Conservation (phyloP, 2,329 filamentous ascomycete genomes). For the Cladosporium cucumerinum region DNA sequence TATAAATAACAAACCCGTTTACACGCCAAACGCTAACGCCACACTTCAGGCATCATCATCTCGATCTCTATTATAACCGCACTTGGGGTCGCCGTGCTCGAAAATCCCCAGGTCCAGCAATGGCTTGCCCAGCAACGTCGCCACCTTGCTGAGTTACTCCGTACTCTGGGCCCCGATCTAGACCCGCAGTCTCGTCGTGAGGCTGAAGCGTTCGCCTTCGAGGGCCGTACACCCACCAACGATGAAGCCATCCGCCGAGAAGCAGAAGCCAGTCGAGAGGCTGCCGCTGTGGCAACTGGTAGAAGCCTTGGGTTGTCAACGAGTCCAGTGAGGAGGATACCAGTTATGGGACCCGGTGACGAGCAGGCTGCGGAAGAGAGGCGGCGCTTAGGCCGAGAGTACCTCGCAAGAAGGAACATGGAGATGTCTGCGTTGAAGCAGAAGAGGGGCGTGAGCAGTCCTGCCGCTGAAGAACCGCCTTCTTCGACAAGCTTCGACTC, state of each 20-base stretch:
- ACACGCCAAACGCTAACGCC: conserved; percentile 6
- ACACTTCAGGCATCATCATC: conserved; percentile 56
- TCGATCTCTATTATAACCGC: conserved; percentile 60
- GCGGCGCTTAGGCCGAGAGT: conserved; percentile 35
- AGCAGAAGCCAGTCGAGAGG: conserved; percentile 30
- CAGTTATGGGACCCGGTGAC: conserved; percentile 29
- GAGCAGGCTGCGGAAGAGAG: conserved; percentile 34
- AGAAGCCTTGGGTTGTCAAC: conserved; percentile 22
- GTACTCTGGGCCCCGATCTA: conserved; percentile 59
- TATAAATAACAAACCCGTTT: not conserved
- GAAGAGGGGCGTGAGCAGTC: conserved; percentile 24
- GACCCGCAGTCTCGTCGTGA: conserved; percentile 43
- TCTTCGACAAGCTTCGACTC: conserved; percentile 30
- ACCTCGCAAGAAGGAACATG: conserved; percentile 35
- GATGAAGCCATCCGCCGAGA: conserved; percentile 30
- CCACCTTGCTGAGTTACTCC: conserved; percentile 58
- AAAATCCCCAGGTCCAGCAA: conserved; percentile 60
- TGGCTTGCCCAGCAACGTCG: conserved; percentile 61
- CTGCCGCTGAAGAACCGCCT: conserved; percentile 17
- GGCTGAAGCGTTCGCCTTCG: conserved; percentile 38
- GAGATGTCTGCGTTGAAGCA: conserved; percentile 35
- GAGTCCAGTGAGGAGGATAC: conserved; percentile 30
- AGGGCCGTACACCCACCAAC: conserved; percentile 33
- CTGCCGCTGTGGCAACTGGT: conserved; percentile 36
- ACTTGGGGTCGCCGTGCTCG: conserved; percentile 61